phyloP scores from a whole-genome alignment of 1,139 yeast genomes.

The Yamadazyma aaseri region DNA sequence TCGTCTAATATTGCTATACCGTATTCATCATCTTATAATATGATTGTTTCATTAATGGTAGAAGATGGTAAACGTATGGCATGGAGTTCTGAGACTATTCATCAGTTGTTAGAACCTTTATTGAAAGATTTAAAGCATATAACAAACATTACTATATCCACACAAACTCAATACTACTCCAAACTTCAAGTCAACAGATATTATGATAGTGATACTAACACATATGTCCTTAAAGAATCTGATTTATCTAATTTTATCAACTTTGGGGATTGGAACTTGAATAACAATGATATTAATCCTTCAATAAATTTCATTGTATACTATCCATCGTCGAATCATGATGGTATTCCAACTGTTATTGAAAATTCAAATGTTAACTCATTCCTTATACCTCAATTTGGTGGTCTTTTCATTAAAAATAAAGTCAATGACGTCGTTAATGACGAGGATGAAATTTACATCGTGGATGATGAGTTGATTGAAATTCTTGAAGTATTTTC shows the following conservation, averaged over 20 bases:
- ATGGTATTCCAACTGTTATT: constrained; percentile 43
- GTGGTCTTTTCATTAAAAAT: constrained; percentile 60
- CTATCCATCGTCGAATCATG: constrained; percentile 49
- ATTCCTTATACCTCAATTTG: constrained; percentile 90
- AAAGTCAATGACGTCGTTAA: constrained; percentile 28
- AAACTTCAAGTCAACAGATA: constrained; percentile 25
- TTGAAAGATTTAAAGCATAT: constrained; percentile 40
- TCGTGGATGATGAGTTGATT: constrained; percentile 47
- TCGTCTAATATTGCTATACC: constrained; percentile 41
- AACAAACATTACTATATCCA: constrained; percentile 72
- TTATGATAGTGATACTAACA: constrained; percentile 21
- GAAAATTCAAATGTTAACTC: constrained; percentile 57
- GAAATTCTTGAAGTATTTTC: constrained; percentile 70
- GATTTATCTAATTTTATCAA: constrained; percentile 72
- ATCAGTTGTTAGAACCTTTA: constrained; percentile 26
- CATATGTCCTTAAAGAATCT: constrained; percentile 33
- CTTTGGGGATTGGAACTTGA: constrained; percentile 75
- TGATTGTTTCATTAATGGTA: constrained; percentile 59
- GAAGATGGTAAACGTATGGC: constrained; percentile 38
- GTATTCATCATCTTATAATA: constrained; percentile 62
- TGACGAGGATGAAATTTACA: constrained; percentile 18
- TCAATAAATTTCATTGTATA: constrained; percentile 69
- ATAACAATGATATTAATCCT: constrained; percentile 55
- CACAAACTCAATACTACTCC: constrained; percentile 76
- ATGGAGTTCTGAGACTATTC: constrained; percentile 40